These are phyloP conservation scores for Mycotypha africana DNA, from an alignment of 371 early-diverging fungal species.

Conservation along the genomic window DNA sequence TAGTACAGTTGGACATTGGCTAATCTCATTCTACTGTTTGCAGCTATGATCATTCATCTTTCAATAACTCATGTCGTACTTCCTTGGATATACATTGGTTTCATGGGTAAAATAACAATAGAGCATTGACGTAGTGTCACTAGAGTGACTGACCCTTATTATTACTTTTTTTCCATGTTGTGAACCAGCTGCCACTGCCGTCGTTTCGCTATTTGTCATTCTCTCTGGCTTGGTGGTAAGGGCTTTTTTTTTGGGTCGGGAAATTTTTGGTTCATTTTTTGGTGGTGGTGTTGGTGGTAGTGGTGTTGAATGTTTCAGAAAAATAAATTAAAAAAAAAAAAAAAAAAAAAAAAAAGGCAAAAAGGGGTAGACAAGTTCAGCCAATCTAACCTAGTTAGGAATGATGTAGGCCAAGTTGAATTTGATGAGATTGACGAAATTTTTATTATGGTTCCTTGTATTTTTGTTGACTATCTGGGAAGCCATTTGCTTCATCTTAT, in stretches of 20 bases:
- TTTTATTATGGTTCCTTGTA: constrained; percentile 33
- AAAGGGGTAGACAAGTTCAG: too few relatives aligned
- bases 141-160: too few relatives aligned
- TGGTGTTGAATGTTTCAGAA: neutral
- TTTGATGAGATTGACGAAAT: constrained; percentile 36
- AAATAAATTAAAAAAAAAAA: too few relatives aligned
- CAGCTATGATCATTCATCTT: constrained; percentile 9
- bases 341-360: too few relatives aligned
- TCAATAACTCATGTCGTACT: constrained; percentile 12
- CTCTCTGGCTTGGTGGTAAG: constrained; percentile 29
- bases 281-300: too few relatives aligned
- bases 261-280: too few relatives aligned
- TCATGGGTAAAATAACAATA: constrained; percentile 20
- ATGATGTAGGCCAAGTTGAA: constrained; percentile 36
- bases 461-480: constrained; percentile 34
- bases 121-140: neutral
- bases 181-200: constrained; percentile 33
- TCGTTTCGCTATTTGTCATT: constrained; percentile 26
- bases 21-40: neutral
- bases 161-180: too few relatives aligned
- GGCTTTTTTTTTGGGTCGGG: neutral
- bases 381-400: neutral
- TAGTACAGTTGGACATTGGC: neutral
- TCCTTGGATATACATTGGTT: constrained; percentile 41
- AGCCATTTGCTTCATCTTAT: constrained; percentile 30